Conservation (phyloP, 1,284 basidiomycete genomes). For the Singerocomus rubriflavus region DNA sequence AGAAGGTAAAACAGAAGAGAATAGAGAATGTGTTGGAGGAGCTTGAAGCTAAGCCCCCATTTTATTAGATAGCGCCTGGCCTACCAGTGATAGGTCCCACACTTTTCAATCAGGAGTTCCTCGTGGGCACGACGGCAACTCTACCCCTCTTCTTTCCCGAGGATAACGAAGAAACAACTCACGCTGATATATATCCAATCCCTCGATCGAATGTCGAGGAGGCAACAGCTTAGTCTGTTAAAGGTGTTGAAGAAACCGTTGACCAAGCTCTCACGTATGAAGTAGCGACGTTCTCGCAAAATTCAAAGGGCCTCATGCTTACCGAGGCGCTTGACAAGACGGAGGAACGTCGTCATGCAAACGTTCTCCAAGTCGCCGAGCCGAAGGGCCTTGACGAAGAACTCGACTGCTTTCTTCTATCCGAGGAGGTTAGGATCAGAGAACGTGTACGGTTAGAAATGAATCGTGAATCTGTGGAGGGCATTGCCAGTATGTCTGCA, state of each 20-base stretch:
- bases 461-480: constrained; percentile 92
- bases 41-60: constrained; percentile 29
- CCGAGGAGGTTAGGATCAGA: constrained; percentile 83
- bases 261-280: constrained; percentile 61
- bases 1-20: constrained; percentile 42
- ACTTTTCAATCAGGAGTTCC: constrained; percentile 44
- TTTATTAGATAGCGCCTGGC: constrained; percentile 34
- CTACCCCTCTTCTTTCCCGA: constrained; percentile 42
- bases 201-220: constrained; percentile 38
- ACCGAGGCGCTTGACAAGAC: constrained; percentile 60
- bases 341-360: constrained; percentile 53
- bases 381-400: constrained; percentile 88
- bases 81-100: constrained; percentile 35
- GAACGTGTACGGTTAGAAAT: constrained; percentile 97
- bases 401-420: constrained; percentile 81
- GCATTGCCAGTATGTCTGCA: constrained; percentile 68
- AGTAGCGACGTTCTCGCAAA: constrained; percentile 60
- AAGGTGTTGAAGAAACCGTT: constrained; percentile 42
- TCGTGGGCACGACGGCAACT: constrained; percentile 26
- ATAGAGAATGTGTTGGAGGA: constrained; percentile 42
- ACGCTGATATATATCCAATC: constrained; percentile 54
- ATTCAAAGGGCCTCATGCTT: constrained; percentile 53
- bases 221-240: constrained; percentile 16
- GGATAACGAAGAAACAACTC: constrained; percentile 41
- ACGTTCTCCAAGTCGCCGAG: constrained; percentile 56